Percentiles rank a stretch among this genome's conserved stretches.
Conservation (phyloP, 2,329 filamentous ascomycete genomes). For the Aspergillus tanneri region DNA sequence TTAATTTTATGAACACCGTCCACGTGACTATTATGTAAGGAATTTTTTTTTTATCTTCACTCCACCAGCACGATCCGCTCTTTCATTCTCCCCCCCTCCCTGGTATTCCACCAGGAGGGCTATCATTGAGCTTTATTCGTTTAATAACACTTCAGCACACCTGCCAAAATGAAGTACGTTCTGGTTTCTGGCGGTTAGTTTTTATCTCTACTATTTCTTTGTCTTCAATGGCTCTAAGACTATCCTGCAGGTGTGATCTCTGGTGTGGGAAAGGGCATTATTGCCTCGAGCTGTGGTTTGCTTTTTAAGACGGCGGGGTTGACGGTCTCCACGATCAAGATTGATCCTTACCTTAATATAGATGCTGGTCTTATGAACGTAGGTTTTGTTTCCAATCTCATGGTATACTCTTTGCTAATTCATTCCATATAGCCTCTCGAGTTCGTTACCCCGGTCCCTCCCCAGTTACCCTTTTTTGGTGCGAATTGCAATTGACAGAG, state of each 20-base stretch:
- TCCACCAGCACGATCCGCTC: background rate
- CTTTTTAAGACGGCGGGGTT: slow-evolving; percentile 32
- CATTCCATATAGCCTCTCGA: slow-evolving; percentile 14
- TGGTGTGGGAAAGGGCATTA: slow-evolving; percentile 62
- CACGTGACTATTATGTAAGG: background rate
- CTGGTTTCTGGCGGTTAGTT: slow-evolving; percentile 71
- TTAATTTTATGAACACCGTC: no score
- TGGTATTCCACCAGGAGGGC: slow-evolving; percentile 18
- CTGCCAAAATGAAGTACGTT: slow-evolving; percentile 72
- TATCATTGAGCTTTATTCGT: slow-evolving; percentile 9
- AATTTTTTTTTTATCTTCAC: background rate
- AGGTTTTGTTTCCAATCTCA: slow-evolving; percentile 47
- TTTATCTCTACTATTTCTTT: background rate
- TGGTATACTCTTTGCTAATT: slow-evolving; percentile 3
- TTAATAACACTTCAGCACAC: background rate
- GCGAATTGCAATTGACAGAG: slow-evolving; percentile 10
- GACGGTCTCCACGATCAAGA: slow-evolving; percentile 34
- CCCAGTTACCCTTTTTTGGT: background rate
- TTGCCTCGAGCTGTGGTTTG: slow-evolving; percentile 53
- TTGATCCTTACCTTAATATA: slow-evolving; percentile 71
- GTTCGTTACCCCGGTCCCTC: slow-evolving; percentile 12
- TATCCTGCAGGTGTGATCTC: slow-evolving; percentile 44
- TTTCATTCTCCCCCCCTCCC: slow-evolving; percentile 22
- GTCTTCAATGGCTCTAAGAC: slow-evolving; percentile 1
- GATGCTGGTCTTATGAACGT: slow-evolving; percentile 70